Percentiles rank a stretch among this genome's conserved stretches.
These are phyloP conservation scores for Scenedesmus sp. DNA, from an alignment of 163 green algal genomes.

Conservation along the genomic window DNA sequence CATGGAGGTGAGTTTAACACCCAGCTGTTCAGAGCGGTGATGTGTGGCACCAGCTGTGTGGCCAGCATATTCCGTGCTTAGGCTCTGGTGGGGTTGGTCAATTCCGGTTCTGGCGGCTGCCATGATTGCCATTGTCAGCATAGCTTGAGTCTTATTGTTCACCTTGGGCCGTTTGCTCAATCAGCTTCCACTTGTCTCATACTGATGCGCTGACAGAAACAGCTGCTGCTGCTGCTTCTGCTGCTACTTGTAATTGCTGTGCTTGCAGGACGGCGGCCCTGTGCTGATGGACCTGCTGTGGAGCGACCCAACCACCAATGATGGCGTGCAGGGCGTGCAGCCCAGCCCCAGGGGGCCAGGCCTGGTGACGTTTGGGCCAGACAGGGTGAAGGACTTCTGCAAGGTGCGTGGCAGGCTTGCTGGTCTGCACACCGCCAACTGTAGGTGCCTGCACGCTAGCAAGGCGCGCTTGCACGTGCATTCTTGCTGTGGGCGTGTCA, in stretches of 20 bases:
- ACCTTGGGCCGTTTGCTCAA: no score
- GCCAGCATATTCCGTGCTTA: no score
- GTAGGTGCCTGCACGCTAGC: neutral
- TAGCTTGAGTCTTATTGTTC: no score
- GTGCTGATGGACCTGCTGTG: conserved; percentile 98
- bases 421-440: neutral
- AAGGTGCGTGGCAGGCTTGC: conserved; percentile 69
- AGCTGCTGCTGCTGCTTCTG: neutral
- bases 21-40: no score
- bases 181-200: no score
- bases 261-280: conserved; percentile 83
- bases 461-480: neutral
- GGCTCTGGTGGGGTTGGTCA: no score
- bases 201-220: no score
- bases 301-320: conserved; percentile 98
- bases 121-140: no score
- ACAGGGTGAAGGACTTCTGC: conserved; percentile 99
- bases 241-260: no score
- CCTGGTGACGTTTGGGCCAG: conserved; percentile 98
- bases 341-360: conserved; percentile 92
- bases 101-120: no score
- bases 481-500: neutral
- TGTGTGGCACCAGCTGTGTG: no score
- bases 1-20: conserved; percentile 94
- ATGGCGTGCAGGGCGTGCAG: conserved; percentile 97